Evolutionary conservation across 192 early-diverging fungal species (phyloP).

Genomic region (Diversispora eburnea): DNA sequence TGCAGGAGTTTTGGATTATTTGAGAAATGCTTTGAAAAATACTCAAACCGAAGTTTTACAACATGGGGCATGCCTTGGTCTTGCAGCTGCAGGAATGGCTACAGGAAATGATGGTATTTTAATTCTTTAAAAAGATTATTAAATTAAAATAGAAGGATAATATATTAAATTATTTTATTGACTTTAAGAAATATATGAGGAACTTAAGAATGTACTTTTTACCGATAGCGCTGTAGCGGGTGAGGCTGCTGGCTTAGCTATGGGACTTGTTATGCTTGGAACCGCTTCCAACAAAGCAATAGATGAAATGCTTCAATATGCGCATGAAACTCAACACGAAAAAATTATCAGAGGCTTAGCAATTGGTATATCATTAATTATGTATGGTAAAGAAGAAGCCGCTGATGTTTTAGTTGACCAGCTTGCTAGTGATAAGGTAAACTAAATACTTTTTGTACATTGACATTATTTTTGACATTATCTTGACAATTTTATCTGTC

Average conservation of each 20-base stretch:
- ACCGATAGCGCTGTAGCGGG: conserved; percentile 95
- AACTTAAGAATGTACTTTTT: conserved; percentile 84
- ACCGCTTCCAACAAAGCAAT: conserved; percentile 75
- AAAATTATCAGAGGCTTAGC: conserved; percentile 98
- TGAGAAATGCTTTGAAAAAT: conserved; percentile 75
- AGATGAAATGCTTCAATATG: conserved; percentile 96
- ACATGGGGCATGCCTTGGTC: conserved; percentile 92
- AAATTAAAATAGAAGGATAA: background rate
- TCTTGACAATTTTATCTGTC: background rate
- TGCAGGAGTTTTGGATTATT: conserved; percentile 71
- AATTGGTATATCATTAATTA: conserved; percentile 90
- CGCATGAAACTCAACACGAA: conserved; percentile 98
- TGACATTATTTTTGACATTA: background rate
- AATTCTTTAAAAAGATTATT: conserved; percentile 3
- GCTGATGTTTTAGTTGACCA: conserved; percentile 89
- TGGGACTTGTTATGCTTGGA: conserved; percentile 98
- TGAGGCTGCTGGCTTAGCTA: conserved; percentile 93
- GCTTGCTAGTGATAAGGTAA: conserved; percentile 80
- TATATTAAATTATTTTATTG: background rate
- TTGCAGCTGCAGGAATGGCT: conserved; percentile 97
- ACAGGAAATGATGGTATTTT: conserved; percentile 74
- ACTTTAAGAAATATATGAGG: conserved; percentile 71
- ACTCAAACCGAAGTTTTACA: conserved; percentile 87
- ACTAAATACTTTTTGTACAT: background rate
- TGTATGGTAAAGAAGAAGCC: conserved; percentile 96